phyloP scores from a whole-genome alignment of 1,284 basidiomycete genomes.

The Cryptococcus hybrid region DNA sequence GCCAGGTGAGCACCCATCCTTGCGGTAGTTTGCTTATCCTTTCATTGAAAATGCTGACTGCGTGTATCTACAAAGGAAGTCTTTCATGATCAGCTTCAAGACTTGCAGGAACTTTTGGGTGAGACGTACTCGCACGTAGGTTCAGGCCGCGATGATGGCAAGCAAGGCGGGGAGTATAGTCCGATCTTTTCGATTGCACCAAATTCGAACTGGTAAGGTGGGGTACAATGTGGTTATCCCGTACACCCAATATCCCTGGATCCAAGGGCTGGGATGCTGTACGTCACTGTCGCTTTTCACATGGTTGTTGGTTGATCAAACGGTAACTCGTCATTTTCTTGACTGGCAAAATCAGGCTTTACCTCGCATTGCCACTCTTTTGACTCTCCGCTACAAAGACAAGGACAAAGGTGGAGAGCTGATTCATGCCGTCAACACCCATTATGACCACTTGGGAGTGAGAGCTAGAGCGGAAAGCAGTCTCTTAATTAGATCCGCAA shows the following conservation, averaged over 20 bases:
- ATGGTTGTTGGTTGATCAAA: neutral
- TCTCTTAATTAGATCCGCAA: conserved; percentile 35
- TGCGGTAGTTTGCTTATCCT: conserved; percentile 11
- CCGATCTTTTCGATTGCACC: conserved; percentile 55
- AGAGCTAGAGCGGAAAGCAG: conserved; percentile 36
- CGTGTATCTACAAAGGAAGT: conserved; percentile 53
- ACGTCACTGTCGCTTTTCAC: conserved; percentile 23
- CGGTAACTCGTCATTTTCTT: neutral
- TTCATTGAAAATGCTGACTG: neutral
- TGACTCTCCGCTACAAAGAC: conserved; percentile 25
- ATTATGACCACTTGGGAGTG: conserved; percentile 45
- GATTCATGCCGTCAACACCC: conserved; percentile 46
- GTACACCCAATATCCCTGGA: conserved; percentile 35
- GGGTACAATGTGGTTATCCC: conserved; percentile 45
- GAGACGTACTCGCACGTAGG: conserved; percentile 59
- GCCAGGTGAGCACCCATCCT: conserved; percentile 55
- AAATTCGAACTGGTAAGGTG: conserved; percentile 30
- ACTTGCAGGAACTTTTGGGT: conserved; percentile 60
- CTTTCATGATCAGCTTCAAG: conserved; percentile 60
- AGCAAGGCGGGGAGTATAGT: conserved; percentile 60
- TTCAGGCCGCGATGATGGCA: conserved; percentile 63
- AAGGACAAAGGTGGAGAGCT: conserved; percentile 3
- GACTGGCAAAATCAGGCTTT: conserved; percentile 19
- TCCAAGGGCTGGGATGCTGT: conserved; percentile 49
- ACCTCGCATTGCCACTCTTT: conserved; percentile 44